phyloP scores from a whole-genome alignment of 768 basidiomycete genomes.

The Amanita subjunquillea region DNA sequence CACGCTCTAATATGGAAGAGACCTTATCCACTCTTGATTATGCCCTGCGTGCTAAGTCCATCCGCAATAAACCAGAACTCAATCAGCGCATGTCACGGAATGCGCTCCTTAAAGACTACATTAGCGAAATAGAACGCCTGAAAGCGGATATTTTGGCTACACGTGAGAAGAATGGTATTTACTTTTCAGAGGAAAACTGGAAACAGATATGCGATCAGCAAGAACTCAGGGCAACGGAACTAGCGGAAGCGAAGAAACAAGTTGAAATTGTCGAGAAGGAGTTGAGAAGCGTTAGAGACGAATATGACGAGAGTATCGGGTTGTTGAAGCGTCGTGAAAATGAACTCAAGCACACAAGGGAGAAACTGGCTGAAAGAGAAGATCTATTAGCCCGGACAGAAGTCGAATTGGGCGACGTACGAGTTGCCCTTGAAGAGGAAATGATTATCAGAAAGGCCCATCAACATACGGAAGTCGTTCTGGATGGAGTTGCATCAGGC shows the following conservation, averaged over 20 bases:
- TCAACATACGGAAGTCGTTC: slow-evolving; percentile 56
- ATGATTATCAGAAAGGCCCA: slow-evolving; percentile 66
- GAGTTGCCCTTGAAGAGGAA: slow-evolving; percentile 68
- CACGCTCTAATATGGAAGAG: slow-evolving; percentile 90
- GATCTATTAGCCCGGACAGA: slow-evolving; percentile 42
- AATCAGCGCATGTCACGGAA: slow-evolving; percentile 93
- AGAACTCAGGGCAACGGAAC: slow-evolving; percentile 64
- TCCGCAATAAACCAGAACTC: slow-evolving; percentile 89
- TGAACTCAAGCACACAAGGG: slow-evolving; percentile 58
- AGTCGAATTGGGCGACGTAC: slow-evolving; percentile 47
- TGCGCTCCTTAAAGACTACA: slow-evolving; percentile 86
- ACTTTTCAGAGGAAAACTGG: slow-evolving; percentile 88
- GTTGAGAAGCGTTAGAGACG: slow-evolving; percentile 69
- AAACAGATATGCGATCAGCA: slow-evolving; percentile 70
- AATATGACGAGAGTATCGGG: slow-evolving; percentile 85
- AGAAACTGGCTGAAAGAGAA: slow-evolving; percentile 42
- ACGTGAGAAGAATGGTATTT: slow-evolving; percentile 94
- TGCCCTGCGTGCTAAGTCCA: slow-evolving; percentile 89
- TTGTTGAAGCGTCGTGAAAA: slow-evolving; percentile 65
- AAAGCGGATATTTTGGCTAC: slow-evolving; percentile 87
- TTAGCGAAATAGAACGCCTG: slow-evolving; percentile 86
- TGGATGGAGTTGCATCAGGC: slow-evolving; percentile 65
- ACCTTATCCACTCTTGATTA: slow-evolving; percentile 97
- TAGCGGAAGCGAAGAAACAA: slow-evolving; percentile 75
- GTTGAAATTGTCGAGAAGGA: slow-evolving; percentile 79